Percentiles rank a stretch among this genome's conserved stretches.
Evolutionary conservation across 2,329 filamentous ascomycete species (phyloP).

Genomic region (Hirsutella rhossiliensis): DNA sequence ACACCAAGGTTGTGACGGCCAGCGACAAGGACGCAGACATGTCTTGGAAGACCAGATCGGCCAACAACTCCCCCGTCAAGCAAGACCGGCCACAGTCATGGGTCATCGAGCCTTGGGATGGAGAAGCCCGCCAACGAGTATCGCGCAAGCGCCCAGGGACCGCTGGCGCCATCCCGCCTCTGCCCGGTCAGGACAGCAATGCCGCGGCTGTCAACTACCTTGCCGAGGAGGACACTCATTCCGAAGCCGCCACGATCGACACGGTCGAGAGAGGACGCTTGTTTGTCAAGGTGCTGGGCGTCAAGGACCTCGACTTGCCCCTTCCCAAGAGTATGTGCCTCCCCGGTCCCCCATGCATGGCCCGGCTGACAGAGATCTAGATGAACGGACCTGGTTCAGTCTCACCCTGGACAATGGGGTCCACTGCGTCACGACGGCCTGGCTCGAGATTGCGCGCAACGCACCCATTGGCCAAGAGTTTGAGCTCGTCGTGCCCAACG

Average conservation of each 20-base stretch:
- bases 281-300: constrained; percentile 97
- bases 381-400: constrained; percentile 87
- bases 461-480: constrained; percentile 97
- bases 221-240: constrained; percentile 52
- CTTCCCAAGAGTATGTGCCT: constrained; percentile 69
- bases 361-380: constrained; percentile 32
- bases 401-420: constrained; percentile 96
- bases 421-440: constrained; percentile 93
- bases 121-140: constrained; percentile 56
- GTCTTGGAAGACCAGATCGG: constrained; percentile 43
- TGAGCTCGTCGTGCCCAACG: constrained; percentile 90
- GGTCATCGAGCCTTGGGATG: constrained; percentile 96
- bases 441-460: constrained; percentile 82
- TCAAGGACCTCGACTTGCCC: constrained; percentile 89
- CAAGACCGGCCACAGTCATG: constrained; percentile 78
- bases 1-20: constrained; percentile 94
- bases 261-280: constrained; percentile 78
- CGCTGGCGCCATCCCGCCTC: constrained; percentile 60
- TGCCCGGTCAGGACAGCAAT: constrained; percentile 82
- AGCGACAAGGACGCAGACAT: constrained; percentile 59
- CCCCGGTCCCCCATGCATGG: background rate
- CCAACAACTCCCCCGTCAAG: constrained; percentile 59
- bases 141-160: constrained; percentile 37
- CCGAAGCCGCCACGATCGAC: constrained; percentile 53
- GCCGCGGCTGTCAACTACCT: constrained; percentile 53